Base-by-base conservation (phyloP, 805 yeast genomes). In the Wickerhamomyces mucosus region DNA sequence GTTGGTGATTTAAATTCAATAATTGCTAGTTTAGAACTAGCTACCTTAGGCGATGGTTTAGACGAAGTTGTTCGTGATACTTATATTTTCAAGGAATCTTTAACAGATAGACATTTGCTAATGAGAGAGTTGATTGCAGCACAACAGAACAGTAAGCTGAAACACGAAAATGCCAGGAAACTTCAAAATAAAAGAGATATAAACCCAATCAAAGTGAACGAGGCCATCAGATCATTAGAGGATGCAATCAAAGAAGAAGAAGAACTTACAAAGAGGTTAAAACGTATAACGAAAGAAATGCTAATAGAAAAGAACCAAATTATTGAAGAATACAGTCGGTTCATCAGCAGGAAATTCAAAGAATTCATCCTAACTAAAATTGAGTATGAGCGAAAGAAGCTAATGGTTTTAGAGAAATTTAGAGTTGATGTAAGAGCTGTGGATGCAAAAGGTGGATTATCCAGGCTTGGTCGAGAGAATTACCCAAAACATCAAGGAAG, bases 101-200 rank as follows among this genome's bases (percentile, higher is more conserved):
- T 92, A 33, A 92, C 98, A 0, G 88, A 89, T 56, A 67, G 98
- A 37, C 95, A 92, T 53, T 63, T 92, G 35, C 58, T 89, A 23
- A 92, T 92, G 95, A 69, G 96, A 33, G 98, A 92, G 42, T 62
- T 85, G 31, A 48, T 72, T 20, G 80, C 73, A 48, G 88, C 96
- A 2, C 94, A 88, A 53, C 72, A 75, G 7, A 72, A 65, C 35
- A 75, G 95, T 1, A 74, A 70, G 43, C 58, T 70, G 19, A 80
- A 74, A 46, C 94, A 83, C 46, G 70, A 73, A 29, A 66, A 72
- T 5, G 94, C 94, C 1, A 59, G 72, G 26, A 76, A 77, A 46
- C 66, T 85, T 34, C 81, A 83, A 44, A 73, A 73, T 33, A 76
- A 71, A 45, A 63, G 85, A 21, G 74, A 81, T 31, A 76, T 85